Evolutionary conservation across 352 stramenopile species (phyloP), one percentile per base, ranked within the genome.

Genomic region (Plasmopara muralis): DNA sequence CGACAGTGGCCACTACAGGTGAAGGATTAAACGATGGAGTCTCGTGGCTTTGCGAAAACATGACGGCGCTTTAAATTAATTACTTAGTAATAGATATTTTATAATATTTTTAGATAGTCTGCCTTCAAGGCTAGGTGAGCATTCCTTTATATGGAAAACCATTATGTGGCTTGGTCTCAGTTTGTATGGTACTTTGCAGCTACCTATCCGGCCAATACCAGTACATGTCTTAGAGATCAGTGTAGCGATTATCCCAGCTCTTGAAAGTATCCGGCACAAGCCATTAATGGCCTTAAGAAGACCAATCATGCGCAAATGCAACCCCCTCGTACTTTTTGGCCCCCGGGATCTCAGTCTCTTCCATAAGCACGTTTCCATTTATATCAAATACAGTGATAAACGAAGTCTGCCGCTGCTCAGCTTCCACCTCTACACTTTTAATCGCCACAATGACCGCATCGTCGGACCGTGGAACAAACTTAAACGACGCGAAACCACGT

Each of bases 401-500:
- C 3, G 91, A 95, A 31, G 87, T 89, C 64, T 98, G 93, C 20
- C 80, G 83, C 53, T 96, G 86, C 53, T 91, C 71, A 13, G 74
- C 81, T 42, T 95, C 87, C 43, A 93, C 85, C 62, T 98, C 92
- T 47, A 95, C 85, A 62, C 85, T 97, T 80, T 97, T 97, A 46
- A 98, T 71, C 14, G 89, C 92, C 18, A 97, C 74, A 58, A 98
- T 96, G 48, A 98, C 73, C 38, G 65, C 69, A 62, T 97, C 92
- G 30, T 85, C 79, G 15, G 85, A 91, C 30, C 84, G 79, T 9
- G 91, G 90, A 14, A 98, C 47, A 57, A 98, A 97, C 74, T 97
- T 97, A 71, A 97, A 97, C 14, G 85, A 95, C 55, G 86, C 97
- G 60, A 97, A 98, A 16, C 93, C 93, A 6, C 89, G 86, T 41